Evolutionary conservation across 2,329 filamentous ascomycete genomes (phyloP).

Genomic region (Fusarium equiseti): DNA sequence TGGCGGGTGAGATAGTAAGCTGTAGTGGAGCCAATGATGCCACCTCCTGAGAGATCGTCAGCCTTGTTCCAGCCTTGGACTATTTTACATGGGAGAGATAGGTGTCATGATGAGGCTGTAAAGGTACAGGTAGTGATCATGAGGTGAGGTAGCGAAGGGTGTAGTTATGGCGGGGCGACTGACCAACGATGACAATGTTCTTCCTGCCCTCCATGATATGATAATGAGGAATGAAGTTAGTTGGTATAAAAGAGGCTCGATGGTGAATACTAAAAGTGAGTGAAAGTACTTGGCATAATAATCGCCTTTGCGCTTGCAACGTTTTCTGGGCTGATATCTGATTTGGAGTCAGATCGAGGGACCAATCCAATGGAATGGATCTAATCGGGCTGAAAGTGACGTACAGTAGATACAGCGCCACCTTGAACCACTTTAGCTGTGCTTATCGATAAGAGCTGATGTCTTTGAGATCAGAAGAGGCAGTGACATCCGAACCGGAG

Average conservation of each 20-base stretch:
- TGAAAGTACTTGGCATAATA: conserved; percentile 17
- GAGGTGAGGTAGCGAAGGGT: background rate
- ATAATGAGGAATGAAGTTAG: background rate
- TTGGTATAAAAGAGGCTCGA: background rate
- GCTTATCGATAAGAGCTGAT: conserved; percentile 19
- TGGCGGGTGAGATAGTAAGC: conserved; percentile 94
- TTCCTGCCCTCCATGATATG: conserved; percentile 53
- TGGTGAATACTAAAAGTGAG: conserved; percentile 1
- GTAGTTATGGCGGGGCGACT: conserved; percentile 37
- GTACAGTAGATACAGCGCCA: conserved; percentile 12
- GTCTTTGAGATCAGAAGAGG: background rate
- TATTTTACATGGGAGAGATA: background rate
- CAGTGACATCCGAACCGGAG: conserved; percentile 11
- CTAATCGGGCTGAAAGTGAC: conserved; percentile 18
- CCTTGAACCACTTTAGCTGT: background rate
- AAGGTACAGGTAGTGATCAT: background rate
- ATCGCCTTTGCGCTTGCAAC: conserved; percentile 5
- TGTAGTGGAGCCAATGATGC: conserved; percentile 91
- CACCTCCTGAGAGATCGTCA: conserved; percentile 72
- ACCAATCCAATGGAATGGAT: background rate
- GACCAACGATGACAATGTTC: conserved; percentile 65
- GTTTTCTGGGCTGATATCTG: conserved; percentile 5
- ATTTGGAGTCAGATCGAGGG: conserved; percentile 4
- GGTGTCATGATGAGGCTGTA: conserved; percentile 13
- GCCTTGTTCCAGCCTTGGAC: conserved; percentile 17